These are phyloP conservation scores for Lepidopterella palustris DNA, from an alignment of 495 filamentous ascomycete genomes.

Conservation along the genomic window DNA sequence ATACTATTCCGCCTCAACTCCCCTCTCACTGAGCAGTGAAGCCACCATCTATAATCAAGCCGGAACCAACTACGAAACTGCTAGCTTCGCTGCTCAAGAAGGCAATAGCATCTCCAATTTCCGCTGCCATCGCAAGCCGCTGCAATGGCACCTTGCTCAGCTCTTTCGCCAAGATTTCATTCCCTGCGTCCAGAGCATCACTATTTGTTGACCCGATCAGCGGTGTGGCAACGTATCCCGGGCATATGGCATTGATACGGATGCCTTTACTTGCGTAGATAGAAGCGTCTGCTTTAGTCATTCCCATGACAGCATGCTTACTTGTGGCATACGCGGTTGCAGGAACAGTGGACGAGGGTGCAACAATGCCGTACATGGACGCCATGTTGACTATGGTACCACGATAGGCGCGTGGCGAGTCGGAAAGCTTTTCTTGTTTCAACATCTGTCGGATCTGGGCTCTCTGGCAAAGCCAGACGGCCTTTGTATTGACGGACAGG, in stretches of 20 bases:
- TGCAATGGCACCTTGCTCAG: slow-evolving; percentile 35
- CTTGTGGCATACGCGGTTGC: slow-evolving; percentile 38
- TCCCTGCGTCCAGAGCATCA: slow-evolving; percentile 26
- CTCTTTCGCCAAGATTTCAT: slow-evolving; percentile 29
- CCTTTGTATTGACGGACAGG: slow-evolving; percentile 43
- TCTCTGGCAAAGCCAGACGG: slow-evolving; percentile 44
- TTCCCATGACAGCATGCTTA: slow-evolving; percentile 43
- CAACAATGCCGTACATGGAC: slow-evolving; percentile 32
- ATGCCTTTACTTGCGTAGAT: slow-evolving; percentile 42
- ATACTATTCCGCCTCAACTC: not conserved
- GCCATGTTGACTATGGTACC: slow-evolving; percentile 35
- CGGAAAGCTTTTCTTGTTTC: slow-evolving; percentile 37
- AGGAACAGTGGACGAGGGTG: slow-evolving; percentile 19
- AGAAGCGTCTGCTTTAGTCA: slow-evolving; percentile 46
- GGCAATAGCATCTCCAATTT: slow-evolving; percentile 38
- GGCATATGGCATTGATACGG: slow-evolving; percentile 47
- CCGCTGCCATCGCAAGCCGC: slow-evolving; percentile 33
- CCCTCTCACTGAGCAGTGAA: slow-evolving; percentile 20
- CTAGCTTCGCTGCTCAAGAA: slow-evolving; percentile 38
- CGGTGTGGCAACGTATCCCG: slow-evolving; percentile 42
- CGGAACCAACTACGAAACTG: slow-evolving; percentile 39
- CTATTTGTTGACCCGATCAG: slow-evolving; percentile 16
- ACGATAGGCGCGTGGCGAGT: slow-evolving; percentile 19
- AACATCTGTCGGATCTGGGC: slow-evolving; percentile 47
- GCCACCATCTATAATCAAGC: slow-evolving; percentile 30